A percentile compares a stretch with the other conserved stretches of the same genome.
Evolutionary conservation across 176 grass and related monocot species (phyloP).

Genomic region (Puccinellia tenuiflora): DNA sequence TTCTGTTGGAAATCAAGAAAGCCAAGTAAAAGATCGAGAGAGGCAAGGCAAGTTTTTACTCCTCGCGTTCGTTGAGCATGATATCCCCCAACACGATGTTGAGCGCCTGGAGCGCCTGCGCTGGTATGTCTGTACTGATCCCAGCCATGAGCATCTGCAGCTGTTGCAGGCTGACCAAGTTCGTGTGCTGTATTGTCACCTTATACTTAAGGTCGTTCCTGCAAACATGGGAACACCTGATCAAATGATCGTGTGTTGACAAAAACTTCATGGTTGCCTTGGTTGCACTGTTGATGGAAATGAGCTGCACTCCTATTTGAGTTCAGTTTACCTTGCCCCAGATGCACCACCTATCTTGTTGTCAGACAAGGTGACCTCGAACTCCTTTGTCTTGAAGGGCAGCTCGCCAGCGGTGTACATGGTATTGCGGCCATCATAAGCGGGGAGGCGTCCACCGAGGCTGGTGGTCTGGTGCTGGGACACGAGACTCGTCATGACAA

Average conservation of each 20-base stretch:
- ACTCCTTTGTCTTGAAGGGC: constrained; percentile 33
- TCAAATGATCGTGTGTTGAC: too few relatives aligned
- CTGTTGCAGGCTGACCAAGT: constrained; percentile 26
- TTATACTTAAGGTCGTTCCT: constrained; percentile 34
- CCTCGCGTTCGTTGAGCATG: constrained; percentile 29
- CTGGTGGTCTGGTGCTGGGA: constrained; percentile 16
- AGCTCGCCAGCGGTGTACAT: constrained; percentile 58
- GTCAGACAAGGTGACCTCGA: constrained; percentile 29
- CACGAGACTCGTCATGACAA: constrained; percentile 41
- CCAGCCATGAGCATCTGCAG: constrained; percentile 45
- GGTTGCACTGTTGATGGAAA: not conserved
- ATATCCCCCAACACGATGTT: constrained; percentile 52
- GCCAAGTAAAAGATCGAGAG: not conserved
- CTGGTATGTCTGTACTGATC: constrained; percentile 15
- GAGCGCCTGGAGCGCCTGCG: constrained; percentile 38
- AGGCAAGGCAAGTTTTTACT: not conserved
- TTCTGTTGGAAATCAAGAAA: not conserved
- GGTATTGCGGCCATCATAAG: constrained; percentile 52
- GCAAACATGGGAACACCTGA: not conserved
- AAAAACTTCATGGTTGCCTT: not conserved
- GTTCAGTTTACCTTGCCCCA: constrained; percentile 5
- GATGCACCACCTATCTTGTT: not conserved
- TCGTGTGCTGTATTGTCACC: constrained; percentile 44
- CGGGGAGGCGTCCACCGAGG: constrained; percentile 30
- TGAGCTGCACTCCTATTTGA: not conserved